Evolutionary conservation across 345 rosid species (phyloP), one percentile per base, ranked within the genome.

Genomic region (Aurinia saxatilis): DNA sequence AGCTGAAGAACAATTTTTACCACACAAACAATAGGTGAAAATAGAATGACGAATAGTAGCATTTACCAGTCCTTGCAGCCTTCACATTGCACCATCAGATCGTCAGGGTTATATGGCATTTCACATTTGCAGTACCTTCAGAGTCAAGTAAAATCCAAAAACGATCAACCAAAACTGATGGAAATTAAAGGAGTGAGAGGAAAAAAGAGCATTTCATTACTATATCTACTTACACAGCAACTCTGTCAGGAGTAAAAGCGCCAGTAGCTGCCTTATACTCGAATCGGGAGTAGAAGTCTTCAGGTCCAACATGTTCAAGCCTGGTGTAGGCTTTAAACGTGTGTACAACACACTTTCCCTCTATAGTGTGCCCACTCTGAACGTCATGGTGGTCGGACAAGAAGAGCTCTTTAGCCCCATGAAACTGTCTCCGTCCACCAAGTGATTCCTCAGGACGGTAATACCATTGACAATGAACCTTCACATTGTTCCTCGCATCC

Each of bases 21-120:
- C 17, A 12, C 27, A 41, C 53, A 16, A 58, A 37, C 19, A 38
- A 12, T 2, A 51, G 50, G 45, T 14, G 18, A 46, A 42, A 23
- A 1, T 10, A 47, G 33, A n/a, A 39, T 18, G 44, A 68, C 35
- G 62, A 60, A 27, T 12, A 60, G 17, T 16, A 55, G 47, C 27
- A 57, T 44, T 70, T 91, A 91, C 93, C 98, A 91, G 81, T 87
- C 96, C 65, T 79, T 91, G 84, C 98, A 91, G 6, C 86, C 87
- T 63, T 87, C 96, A 27, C 98, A 91, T 41, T 86, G 95, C 66
- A 88, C 98, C 96, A 88, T 88, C 19, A 91, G 86, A 64, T 81
- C 85, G 77, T 88, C 98, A 4, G 96, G 96, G 68, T 91, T 88
- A 76, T 91, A 84, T 1, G 98, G 98, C 96, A 88, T 86, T 80